Evolutionary conservation across 2,329 filamentous ascomycete species (phyloP).

Genomic region (Aspergillus carbonarius): DNA sequence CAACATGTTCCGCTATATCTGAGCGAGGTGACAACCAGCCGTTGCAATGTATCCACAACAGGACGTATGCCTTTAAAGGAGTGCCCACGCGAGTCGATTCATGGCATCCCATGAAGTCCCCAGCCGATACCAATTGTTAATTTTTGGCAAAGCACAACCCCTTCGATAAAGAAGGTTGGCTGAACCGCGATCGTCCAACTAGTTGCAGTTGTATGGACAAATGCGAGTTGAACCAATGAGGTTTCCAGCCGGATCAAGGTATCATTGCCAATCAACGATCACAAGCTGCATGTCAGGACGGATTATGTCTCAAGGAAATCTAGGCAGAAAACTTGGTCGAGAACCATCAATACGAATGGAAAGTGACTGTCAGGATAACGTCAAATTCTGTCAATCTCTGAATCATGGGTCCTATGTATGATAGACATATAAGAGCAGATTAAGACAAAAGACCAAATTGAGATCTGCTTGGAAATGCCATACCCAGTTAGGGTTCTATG

Average conservation of each 20-base stretch:
- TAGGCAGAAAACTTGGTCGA: neutral
- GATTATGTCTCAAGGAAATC: neutral
- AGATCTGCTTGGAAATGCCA: neutral
- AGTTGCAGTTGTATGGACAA: no score
- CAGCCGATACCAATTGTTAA: no score
- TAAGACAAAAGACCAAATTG: neutral
- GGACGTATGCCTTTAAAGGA: neutral
- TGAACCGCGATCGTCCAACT: no score
- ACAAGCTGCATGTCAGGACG: neutral
- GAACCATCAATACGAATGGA: no score
- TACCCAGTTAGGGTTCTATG: neutral
- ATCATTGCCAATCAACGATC: no score
- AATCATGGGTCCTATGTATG: neutral
- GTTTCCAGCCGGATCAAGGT: no score
- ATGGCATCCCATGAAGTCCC: neutral
- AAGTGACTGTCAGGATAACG: neutral
- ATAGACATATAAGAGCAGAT: neutral
- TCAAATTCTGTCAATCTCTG: neutral
- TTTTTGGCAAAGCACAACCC: no score
- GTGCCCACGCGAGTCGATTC: neutral
- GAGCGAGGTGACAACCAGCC: conserved; percentile 6
- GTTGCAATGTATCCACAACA: neutral
- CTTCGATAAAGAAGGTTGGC: no score
- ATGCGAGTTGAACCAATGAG: no score
- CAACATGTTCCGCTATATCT: conserved; percentile 75